Evolutionary conservation across 306 rosid species (phyloP).

Genomic region (Malus orientalis): DNA sequence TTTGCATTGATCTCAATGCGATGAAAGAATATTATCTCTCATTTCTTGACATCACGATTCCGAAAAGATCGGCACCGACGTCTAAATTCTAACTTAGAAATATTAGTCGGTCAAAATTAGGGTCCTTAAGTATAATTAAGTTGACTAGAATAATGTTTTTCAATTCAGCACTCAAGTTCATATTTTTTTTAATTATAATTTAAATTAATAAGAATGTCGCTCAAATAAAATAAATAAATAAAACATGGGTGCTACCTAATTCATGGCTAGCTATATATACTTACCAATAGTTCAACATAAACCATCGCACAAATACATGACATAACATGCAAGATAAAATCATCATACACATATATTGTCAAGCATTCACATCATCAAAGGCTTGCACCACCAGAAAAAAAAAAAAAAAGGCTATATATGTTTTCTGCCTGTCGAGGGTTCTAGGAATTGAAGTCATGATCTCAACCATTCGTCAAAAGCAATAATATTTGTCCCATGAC

Average conservation of each 20-base stretch:
- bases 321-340: neutral
- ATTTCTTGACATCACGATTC: conserved; percentile 12
- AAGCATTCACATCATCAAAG: neutral
- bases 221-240: no score
- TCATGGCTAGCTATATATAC: neutral
- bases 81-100: neutral
- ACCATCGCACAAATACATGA: no score
- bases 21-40: neutral
- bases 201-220: no score
- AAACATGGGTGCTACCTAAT: neutral
- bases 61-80: conserved; percentile 11
- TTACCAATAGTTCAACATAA: neutral
- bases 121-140: neutral
- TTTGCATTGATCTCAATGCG: conserved; percentile 1
- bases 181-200: no score
- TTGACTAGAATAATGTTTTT: no score
- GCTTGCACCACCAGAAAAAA: neutral
- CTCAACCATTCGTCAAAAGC: neutral
- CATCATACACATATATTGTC: neutral
- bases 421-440: neutral
- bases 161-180: neutral
- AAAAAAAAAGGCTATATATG: neutral
- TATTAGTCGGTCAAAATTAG: no score
- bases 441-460: neutral
- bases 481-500: neutral